Evolutionary conservation across 768 basidiomycete genomes (phyloP), one percentile per base, ranked within the genome.

Genomic region (Kwoniella dendrophila): DNA sequence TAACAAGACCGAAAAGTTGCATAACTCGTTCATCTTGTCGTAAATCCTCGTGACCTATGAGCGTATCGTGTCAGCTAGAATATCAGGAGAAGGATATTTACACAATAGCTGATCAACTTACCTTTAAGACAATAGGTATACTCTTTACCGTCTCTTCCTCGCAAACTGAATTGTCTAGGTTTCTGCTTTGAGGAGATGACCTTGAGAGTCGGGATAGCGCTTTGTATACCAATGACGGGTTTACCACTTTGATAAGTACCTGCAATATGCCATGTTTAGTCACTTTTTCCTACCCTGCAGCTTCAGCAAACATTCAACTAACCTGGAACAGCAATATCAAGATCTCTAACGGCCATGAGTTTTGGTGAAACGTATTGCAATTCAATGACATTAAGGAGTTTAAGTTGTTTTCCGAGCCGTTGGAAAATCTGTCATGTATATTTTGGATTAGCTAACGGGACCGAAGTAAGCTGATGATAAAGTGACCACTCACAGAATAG

Each of bases 1-100:
- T 99, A 71, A 98, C 90, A 48, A 99, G 86, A 62, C 96, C 90
- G 79, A 98, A 98, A 20, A 98, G 84, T 78, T 99, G 96, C 95
- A 98, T 98, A 58, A 98, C 96, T 64, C 96, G 86, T 73, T 99
- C 96, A 76, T 99, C 96, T 80, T 98, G 96, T 40, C 96, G 92
- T 52, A 99, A 83, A 81, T 99, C 96, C 81, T 99, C 96, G 79
- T 99, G 96, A 7, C 96, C 92, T 94, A 65, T 8, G 22, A 22
- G 1, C 12, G 40, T 20, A 36, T 36, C 14, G 24, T 18, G 33
- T 70, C 47, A 72, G 64, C 59, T 38, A 18, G 32, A 38, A 7
- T 10, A 52, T 14, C 12, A 4, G 47, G 18, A 24, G 12, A 16
- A 10, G 14, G 26, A 3, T 20, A 18, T n/a, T 2, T 27, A 38